Evolutionary conservation across 768 basidiomycete genomes (phyloP).

Genomic region (Tulasnella sp.): DNA sequence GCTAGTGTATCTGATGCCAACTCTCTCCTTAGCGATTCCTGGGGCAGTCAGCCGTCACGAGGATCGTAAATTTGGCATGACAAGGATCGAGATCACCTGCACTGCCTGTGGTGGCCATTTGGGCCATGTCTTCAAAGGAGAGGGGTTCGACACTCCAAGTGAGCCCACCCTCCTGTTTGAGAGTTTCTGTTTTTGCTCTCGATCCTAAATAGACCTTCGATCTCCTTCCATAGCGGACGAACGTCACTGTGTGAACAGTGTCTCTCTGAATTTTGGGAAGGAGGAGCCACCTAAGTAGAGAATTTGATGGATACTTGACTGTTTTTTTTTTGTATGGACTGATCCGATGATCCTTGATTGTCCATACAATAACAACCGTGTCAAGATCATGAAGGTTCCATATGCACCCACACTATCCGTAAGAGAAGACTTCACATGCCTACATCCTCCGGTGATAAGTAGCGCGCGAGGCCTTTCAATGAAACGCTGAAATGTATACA

Average conservation of each 20-base stretch:
- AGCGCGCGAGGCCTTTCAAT: too few species aligned
- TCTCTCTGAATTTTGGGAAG: constrained; percentile 67
- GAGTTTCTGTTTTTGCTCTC: neutral
- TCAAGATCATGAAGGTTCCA: too few species aligned
- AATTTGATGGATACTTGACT: too few species aligned
- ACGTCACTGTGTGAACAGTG: constrained; percentile 81
- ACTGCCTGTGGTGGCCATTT: constrained; percentile 87
- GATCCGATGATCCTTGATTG: too few species aligned
- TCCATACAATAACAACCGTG: too few species aligned
- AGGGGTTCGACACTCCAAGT: constrained; percentile 73
- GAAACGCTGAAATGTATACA: too few species aligned
- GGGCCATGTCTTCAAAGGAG: constrained; percentile 92
- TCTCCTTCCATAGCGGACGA: constrained; percentile 47
- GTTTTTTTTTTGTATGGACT: too few species aligned
- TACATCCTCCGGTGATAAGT: too few species aligned
- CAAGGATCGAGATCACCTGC: constrained; percentile 75
- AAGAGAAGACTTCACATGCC: too few species aligned
- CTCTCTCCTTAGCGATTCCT: constrained; percentile 54
- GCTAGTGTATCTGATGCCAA: neutral
- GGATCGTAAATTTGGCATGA: constrained; percentile 54
- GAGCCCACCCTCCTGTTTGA: constrained; percentile 27
- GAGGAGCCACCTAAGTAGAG: constrained; percentile 24
- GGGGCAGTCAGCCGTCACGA: constrained; percentile 71
- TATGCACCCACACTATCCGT: too few species aligned
- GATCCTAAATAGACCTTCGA: neutral